These are phyloP conservation scores for Thielaviopsis punctulata DNA, from an alignment of 2,329 filamentous ascomycete species.

Conservation along the genomic window DNA sequence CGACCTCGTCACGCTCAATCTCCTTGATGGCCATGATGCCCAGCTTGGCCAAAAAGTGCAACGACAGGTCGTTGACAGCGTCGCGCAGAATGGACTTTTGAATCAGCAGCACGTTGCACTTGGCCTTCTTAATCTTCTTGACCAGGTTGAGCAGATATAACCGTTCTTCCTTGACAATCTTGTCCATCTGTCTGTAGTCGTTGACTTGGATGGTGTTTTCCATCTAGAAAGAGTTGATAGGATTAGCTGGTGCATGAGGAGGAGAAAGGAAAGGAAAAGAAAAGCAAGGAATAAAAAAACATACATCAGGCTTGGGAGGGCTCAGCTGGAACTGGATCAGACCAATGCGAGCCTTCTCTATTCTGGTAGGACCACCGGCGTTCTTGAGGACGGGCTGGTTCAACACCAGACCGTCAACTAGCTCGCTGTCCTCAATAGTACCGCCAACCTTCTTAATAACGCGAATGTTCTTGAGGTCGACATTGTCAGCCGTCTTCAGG, in stretches of 20 bases:
- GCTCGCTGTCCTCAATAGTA: constrained; percentile 95
- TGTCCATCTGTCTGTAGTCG: constrained; percentile 99
- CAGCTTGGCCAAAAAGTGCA: constrained; percentile 94
- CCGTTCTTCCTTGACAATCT: constrained; percentile 98
- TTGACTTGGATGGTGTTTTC: constrained; percentile 99
- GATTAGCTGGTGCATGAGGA: not conserved
- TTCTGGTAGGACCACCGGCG: constrained; percentile 73
- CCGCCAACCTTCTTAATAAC: constrained; percentile 96
- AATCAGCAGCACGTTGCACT: constrained; percentile 95
- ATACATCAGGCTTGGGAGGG: constrained; percentile 87
- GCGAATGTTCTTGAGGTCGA: constrained; percentile 88
- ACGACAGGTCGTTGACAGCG: constrained; percentile 89
- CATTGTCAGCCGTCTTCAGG: constrained; percentile 85
- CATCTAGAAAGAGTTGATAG: constrained; percentile 41
- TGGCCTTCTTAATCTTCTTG: constrained; percentile 99
- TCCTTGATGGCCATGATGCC: constrained; percentile 94
- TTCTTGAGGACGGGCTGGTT: constrained; percentile 89
- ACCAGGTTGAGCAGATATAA: constrained; percentile 96
- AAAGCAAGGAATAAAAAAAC: constrained; percentile 18
- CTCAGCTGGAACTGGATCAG: constrained; percentile 98
- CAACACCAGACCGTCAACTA: constrained; percentile 85
- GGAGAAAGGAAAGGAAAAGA: not conserved
- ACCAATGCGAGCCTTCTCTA: constrained; percentile 95
- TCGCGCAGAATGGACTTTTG: constrained; percentile 97
- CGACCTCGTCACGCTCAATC: constrained; percentile 94